Conservation (phyloP, 768 basidiomycete species). For the Suillus clintonianus region DNA sequence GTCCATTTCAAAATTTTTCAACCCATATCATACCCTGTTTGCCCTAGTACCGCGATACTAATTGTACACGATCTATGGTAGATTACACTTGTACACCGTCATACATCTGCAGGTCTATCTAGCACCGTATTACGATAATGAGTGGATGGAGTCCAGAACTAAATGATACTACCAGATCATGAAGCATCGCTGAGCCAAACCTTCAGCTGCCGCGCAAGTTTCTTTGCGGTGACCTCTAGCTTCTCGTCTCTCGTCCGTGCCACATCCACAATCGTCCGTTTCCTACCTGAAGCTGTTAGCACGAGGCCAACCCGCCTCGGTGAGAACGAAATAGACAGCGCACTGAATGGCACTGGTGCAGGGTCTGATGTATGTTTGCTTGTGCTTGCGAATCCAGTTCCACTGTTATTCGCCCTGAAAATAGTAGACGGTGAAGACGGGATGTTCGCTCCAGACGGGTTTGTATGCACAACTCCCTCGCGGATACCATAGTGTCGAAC, state of each 20-base stretch:
- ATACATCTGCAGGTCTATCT: background rate
- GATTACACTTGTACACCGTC: background rate
- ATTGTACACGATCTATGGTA: background rate
- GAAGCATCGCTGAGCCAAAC: slow-evolving; percentile 36
- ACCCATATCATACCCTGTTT: too few relatives aligned
- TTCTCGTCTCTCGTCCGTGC: slow-evolving; percentile 51
- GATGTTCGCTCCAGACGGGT: background rate
- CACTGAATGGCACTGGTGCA: slow-evolving; percentile 33
- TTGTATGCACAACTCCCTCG: slow-evolving; percentile 34
- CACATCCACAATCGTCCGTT: slow-evolving; percentile 58
- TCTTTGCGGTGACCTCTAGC: slow-evolving; percentile 56
- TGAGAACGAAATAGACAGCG: slow-evolving; percentile 43
- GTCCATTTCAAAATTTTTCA: too few relatives aligned
- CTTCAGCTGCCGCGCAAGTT: slow-evolving; percentile 50
- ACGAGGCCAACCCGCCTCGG: slow-evolving; percentile 41
- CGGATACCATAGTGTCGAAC: slow-evolving; percentile 47
- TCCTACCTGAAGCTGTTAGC: slow-evolving; percentile 33
- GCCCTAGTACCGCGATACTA: too few relatives aligned
- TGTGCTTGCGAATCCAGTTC: slow-evolving; percentile 4
- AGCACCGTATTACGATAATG: background rate
- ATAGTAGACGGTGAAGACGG: slow-evolving; percentile 6
- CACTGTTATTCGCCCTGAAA: slow-evolving; percentile 2
- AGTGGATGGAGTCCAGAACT: background rate
- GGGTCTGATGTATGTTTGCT: slow-evolving; percentile 1
- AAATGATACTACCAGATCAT: background rate